Conservation (phyloP, 2,329 filamentous ascomycete species). For the Talaromyces sp. region DNA sequence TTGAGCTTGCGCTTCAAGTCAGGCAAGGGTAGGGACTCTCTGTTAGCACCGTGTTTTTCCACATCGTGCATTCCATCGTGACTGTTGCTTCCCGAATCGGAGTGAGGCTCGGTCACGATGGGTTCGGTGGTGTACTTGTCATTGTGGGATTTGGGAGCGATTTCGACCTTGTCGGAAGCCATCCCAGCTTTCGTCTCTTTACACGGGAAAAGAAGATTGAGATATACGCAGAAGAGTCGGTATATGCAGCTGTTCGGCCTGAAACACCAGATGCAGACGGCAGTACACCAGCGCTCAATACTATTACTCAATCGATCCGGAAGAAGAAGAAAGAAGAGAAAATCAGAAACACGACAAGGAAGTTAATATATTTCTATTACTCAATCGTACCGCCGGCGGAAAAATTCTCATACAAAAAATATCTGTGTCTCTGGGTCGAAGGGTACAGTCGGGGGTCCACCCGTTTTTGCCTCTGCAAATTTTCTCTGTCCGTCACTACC, state of each 20-base stretch:
- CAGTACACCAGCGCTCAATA: background rate
- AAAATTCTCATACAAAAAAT: constrained; percentile 6
- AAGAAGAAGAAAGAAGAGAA: background rate
- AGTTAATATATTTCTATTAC: constrained; percentile 1
- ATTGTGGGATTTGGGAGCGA: background rate
- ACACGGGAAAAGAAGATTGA: background rate
- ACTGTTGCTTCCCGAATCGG: background rate
- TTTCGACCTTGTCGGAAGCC: constrained; percentile 11
- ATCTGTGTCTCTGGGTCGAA: background rate
- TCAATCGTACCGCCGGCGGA: background rate
- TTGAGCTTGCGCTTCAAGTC: constrained; percentile 73
- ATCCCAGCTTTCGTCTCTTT: background rate
- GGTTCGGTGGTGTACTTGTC: constrained; percentile 10
- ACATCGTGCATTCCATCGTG: constrained; percentile 25
- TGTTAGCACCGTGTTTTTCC: constrained; percentile 37
- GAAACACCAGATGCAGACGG: constrained; percentile 2
- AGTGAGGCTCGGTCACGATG: background rate
- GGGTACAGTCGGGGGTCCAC: background rate
- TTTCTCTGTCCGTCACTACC: background rate
- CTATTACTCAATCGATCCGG: constrained; percentile 1
- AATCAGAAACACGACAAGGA: background rate
- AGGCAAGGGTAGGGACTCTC: constrained; percentile 58
- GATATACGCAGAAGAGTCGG: background rate
- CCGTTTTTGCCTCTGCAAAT: constrained; percentile 8
- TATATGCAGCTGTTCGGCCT: background rate